These are phyloP conservation scores for Cornus controversa DNA, from an alignment of 148 eudicot species.

Conservation along the genomic window DNA sequence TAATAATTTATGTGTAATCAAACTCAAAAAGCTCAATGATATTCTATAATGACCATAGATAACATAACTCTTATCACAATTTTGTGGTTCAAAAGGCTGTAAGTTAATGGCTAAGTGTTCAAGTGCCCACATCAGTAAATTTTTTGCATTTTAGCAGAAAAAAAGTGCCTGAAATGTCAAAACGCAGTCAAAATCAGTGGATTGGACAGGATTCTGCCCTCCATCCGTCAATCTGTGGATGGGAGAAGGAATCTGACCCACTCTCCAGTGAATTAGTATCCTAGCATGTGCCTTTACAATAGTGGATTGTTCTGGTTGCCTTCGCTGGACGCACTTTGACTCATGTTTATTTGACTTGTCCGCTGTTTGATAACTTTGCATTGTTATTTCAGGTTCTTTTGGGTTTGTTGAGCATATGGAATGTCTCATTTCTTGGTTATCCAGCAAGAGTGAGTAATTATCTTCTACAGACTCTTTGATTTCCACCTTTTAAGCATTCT, in stretches of 20 bases:
- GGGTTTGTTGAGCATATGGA: constrained; percentile 93
- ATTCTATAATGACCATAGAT: not conserved
- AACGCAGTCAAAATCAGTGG: not conserved
- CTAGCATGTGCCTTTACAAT: not conserved
- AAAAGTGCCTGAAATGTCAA: not conserved
- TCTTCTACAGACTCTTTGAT: constrained; percentile 1
- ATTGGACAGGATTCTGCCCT: not conserved
- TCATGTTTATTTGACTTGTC: not conserved
- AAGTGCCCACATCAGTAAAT: not conserved
- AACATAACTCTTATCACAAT: not conserved
- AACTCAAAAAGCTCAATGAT: too few relatives aligned
- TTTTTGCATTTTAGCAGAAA: not conserved
- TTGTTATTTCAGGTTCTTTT: constrained; percentile 69
- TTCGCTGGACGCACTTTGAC: not conserved
- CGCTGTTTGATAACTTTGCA: constrained; percentile 1
- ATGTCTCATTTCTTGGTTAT: constrained; percentile 90
- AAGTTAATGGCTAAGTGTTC: too few relatives aligned
- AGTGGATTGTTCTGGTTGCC: constrained; percentile 10
- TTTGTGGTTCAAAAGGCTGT: not conserved
- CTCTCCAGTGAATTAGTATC: not conserved
- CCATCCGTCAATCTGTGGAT: not conserved
- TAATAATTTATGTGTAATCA: too few relatives aligned
- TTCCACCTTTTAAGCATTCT: constrained; percentile 1
- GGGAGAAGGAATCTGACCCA: not conserved
- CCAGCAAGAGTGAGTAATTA: constrained; percentile 84